Conservation (phyloP, 1,139 yeast genomes). For the Candida mesenterica region DNA sequence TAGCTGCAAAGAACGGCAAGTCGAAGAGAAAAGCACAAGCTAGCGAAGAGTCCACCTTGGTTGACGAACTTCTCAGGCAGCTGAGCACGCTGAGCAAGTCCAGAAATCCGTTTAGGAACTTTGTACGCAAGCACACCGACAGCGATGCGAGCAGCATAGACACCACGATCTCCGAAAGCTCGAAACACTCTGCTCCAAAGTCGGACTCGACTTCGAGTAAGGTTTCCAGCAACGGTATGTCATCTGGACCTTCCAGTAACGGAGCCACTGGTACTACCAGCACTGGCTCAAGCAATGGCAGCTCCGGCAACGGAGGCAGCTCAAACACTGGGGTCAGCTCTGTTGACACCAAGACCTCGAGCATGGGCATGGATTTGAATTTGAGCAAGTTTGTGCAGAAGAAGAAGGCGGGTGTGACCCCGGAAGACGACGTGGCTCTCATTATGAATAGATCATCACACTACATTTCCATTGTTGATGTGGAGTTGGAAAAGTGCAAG, state of each 20-base stretch:
- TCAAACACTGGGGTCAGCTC: too few species aligned
- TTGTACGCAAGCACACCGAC: conserved; percentile 8
- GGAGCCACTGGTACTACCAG: conserved; percentile 2
- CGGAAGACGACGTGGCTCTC: conserved; percentile 41
- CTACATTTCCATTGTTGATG: conserved; percentile 61
- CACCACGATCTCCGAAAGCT: not conserved
- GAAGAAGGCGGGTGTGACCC: conserved; percentile 1
- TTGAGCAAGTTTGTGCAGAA: conserved; percentile 2
- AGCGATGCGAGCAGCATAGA: conserved; percentile 1
- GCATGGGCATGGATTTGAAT: conserved; percentile 1
- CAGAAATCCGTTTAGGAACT: conserved; percentile 17
- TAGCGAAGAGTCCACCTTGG: not conserved
- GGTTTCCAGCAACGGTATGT: not conserved
- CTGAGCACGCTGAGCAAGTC: conserved; percentile 5
- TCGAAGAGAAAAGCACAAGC: not conserved
- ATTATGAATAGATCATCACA: conserved; percentile 68
- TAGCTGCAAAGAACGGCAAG: not conserved
- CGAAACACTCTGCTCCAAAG: conserved; percentile 1
- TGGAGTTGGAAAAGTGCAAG: conserved; percentile 52
- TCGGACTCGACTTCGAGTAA: not conserved
- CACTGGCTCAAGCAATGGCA: not conserved
- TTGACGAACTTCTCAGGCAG: not conserved
- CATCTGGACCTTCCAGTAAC: conserved; percentile 1
- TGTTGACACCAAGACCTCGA: conserved; percentile 2
- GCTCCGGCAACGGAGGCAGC: too few species aligned